These are phyloP conservation scores for Abortiporus biennis DNA, from an alignment of 1,284 basidiomycete genomes.

Conservation along the genomic window DNA sequence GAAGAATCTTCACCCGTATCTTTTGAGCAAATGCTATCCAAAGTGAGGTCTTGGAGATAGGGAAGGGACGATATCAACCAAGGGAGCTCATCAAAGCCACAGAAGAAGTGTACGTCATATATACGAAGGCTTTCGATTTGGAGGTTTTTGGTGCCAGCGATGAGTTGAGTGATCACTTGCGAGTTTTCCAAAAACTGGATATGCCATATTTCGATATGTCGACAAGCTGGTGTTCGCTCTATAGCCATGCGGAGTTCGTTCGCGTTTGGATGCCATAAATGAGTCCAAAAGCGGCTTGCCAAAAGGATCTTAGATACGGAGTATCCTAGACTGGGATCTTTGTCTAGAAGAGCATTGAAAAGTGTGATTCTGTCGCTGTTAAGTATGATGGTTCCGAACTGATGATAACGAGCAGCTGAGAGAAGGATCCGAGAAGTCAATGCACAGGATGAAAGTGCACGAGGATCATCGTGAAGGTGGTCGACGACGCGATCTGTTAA, in stretches of 20 bases:
- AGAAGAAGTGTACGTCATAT: no score
- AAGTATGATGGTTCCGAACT: conserved; percentile 8
- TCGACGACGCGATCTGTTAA: not conserved
- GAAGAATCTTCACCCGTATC: no score
- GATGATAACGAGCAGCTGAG: conserved; percentile 23
- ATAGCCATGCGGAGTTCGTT: not conserved
- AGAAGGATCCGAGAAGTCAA: conserved; percentile 26
- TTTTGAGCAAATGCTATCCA: not conserved
- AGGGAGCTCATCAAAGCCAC: no score
- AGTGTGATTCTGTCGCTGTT: not conserved
- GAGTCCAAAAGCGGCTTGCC: not conserved
- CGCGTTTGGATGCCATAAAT: not conserved
- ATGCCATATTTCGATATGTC: not conserved
- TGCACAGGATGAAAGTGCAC: conserved; percentile 21
- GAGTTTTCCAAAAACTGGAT: not conserved
- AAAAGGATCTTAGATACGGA: not conserved
- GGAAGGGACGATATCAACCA: no score
- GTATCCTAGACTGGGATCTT: not conserved
- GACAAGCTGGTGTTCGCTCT: not conserved
- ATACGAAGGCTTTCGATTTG: no score
- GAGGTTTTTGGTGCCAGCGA: no score
- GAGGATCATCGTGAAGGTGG: conserved; percentile 14
- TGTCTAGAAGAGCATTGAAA: not conserved
- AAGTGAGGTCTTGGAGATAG: not conserved
- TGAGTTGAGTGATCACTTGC: not conserved